Evolutionary conservation across 1,284 basidiomycete genomes (phyloP).

Genomic region (Apiotrichum brassicae): DNA sequence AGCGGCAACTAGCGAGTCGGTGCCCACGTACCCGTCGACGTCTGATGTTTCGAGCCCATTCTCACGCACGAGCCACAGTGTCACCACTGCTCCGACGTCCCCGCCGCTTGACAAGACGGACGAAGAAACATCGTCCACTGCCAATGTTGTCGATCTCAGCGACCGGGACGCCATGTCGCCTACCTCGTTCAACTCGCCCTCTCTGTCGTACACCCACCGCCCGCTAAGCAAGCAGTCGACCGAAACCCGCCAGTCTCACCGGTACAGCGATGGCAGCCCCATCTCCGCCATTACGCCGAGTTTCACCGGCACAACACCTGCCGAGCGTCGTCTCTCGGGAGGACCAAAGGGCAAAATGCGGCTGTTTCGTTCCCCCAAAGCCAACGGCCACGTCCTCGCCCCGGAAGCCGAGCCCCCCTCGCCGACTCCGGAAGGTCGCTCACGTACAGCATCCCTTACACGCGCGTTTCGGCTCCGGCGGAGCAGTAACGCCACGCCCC

Average conservation of each 20-base stretch:
- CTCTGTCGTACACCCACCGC: neutral
- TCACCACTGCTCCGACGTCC: neutral
- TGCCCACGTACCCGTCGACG: neutral
- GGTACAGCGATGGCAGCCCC: neutral
- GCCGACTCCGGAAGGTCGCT: neutral
- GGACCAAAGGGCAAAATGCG: constrained; percentile 10
- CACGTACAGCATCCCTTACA: constrained; percentile 5
- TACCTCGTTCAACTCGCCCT: neutral
- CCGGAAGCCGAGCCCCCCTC: constrained; percentile 2
- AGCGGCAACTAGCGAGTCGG: neutral
- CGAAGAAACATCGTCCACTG: neutral
- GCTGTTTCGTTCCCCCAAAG: constrained; percentile 6
- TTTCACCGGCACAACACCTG: too few relatives aligned
- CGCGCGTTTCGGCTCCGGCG: constrained; percentile 13
- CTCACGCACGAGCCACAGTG: neutral
- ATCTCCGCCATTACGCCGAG: neutral
- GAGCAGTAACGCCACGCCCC: constrained; percentile 2
- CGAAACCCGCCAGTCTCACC: neutral
- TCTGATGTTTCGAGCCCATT: neutral
- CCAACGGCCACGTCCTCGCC: neutral
- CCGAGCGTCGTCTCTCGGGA: too few relatives aligned
- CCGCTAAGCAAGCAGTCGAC: neutral
- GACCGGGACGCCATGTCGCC: neutral
- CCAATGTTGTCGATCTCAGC: neutral
- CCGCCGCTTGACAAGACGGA: neutral